These are phyloP conservation scores for Colletotrichum kahawae DNA, from an alignment of 2,329 filamentous ascomycete genomes.

Conservation along the genomic window DNA sequence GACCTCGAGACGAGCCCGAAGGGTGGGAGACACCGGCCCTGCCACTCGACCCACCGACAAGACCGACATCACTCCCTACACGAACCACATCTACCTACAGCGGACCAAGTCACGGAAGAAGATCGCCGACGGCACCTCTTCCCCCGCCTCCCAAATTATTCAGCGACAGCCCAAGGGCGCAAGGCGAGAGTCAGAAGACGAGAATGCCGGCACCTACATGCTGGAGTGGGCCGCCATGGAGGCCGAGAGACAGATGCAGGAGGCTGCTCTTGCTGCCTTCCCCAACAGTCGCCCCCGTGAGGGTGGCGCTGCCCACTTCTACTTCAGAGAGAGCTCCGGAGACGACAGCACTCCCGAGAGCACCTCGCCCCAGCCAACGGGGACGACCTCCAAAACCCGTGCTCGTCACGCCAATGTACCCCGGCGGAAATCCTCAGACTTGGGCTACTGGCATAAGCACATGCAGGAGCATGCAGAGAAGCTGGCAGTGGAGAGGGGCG, in stretches of 20 bases:
- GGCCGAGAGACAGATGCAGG: conserved; percentile 79
- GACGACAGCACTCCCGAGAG: conserved; percentile 53
- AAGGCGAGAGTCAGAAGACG: conserved; percentile 75
- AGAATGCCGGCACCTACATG: conserved; percentile 76
- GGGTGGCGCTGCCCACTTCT: conserved; percentile 74
- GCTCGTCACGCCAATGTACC: conserved; percentile 29
- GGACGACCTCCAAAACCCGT: conserved; percentile 25
- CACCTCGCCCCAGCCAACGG: conserved; percentile 36
- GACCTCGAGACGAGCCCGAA: conserved; percentile 74
- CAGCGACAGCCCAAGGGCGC: conserved; percentile 45
- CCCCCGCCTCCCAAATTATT: conserved; percentile 25
- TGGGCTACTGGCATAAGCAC: conserved; percentile 78
- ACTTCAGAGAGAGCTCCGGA: conserved; percentile 67
- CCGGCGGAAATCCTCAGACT: conserved; percentile 66
- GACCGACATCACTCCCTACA: conserved; percentile 73
- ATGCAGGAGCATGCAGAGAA: conserved; percentile 80
- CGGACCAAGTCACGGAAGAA: conserved; percentile 45
- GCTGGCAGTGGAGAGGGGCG: conserved; percentile 53
- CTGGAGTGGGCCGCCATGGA: conserved; percentile 81
- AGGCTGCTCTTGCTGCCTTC: conserved; percentile 77
- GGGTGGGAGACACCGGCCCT: conserved; percentile 67
- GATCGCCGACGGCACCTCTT: conserved; percentile 26
- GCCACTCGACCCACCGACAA: conserved; percentile 70
- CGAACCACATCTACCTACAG: conserved; percentile 63
- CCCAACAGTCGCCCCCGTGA: conserved; percentile 74